Evolutionary conservation across 2,329 filamentous ascomycete species (phyloP), one percentile per base, ranked within the genome.

Genomic region (Exophiala viscosa): DNA sequence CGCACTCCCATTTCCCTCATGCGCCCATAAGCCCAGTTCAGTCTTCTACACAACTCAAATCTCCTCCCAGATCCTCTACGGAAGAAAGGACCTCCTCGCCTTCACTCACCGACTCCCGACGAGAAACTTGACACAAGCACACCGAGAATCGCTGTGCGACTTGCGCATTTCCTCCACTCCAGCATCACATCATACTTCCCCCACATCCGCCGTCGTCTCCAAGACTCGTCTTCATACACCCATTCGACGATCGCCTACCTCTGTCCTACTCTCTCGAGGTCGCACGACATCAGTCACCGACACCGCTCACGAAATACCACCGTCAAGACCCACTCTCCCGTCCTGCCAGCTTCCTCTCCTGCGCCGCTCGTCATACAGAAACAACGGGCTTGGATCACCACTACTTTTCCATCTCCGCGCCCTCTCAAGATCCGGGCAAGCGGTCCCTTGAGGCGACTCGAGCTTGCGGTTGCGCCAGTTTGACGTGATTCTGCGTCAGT

Each of bases 221-320:
- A 20, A 18, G 35, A 33, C 15, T 33, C 33, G 13, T 17, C 36
- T 8, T 28, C 47, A 33, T n/a, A 47, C 17, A 28, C 23, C 8
- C 42, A 33, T 31, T 45, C 41, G 42, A 51, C 38, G 34, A 46
- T 46, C 43, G 46, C 23, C 45, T 42, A 33, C 51, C 52, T 51
- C 43, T 54, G 55, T 58, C 49, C 55, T 51, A 58, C 56, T 36
- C 18, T 3, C 18, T 18, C 34, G n/a, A 50, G 7, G 56, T 58
- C 56, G 56, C 49, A 55, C 56, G 28, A 31, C 48, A 14, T 48
- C 28, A 34, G 15, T 55, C 36, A 17, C 41, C 36, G 17, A 28
- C 45, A 23, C 39, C 45, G 34, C 10, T 41, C 20, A 33, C 36
- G 34, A 28, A 23, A 35, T 28, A 36, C 43, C 46, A 35, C 39